Percentiles rank a stretch among this genome's conserved stretches.
Conservation (phyloP, 2,329 filamentous ascomycete genomes). For the Neurospora sp. region DNA sequence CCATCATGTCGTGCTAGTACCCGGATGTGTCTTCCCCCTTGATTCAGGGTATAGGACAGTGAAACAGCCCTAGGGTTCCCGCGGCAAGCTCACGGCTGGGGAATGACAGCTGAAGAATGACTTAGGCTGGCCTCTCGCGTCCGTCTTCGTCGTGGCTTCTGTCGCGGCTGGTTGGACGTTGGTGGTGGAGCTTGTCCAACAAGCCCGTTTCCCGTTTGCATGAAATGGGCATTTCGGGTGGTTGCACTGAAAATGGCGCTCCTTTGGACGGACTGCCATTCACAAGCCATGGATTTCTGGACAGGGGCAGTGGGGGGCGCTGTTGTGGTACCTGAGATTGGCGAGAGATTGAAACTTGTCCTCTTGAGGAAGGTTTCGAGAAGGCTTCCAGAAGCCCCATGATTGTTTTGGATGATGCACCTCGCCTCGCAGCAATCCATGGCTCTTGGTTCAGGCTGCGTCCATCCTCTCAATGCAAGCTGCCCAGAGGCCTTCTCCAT, state of each 20-base stretch:
- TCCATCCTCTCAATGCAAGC: neutral
- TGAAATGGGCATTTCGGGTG: neutral
- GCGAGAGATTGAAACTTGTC: constrained; percentile 2
- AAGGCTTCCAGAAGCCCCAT: constrained; percentile 15
- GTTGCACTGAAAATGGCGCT: neutral
- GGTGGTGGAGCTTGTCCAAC: neutral
- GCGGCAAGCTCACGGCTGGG: neutral
- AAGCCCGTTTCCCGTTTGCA: constrained; percentile 6
- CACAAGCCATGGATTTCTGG: neutral
- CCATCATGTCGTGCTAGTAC: neutral
- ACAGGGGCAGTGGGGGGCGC: constrained; percentile 2
- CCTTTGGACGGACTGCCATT: neutral
- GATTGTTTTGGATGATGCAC: constrained; percentile 8
- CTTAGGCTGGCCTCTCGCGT: neutral
- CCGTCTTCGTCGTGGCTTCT: neutral
- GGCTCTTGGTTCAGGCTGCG: neutral
- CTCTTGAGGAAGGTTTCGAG: constrained; percentile 13
- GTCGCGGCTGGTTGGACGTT: neutral
- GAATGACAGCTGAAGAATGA: neutral
- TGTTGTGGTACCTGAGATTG: constrained; percentile 11
- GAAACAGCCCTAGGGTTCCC: neutral
- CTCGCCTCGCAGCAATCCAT: constrained; percentile 3
- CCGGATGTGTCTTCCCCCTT: neutral
- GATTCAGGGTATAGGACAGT: neutral
- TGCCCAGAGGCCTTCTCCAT: neutral